Conservation (phyloP, 169 alveolate species). For the Eimeria necatrix region DNA sequence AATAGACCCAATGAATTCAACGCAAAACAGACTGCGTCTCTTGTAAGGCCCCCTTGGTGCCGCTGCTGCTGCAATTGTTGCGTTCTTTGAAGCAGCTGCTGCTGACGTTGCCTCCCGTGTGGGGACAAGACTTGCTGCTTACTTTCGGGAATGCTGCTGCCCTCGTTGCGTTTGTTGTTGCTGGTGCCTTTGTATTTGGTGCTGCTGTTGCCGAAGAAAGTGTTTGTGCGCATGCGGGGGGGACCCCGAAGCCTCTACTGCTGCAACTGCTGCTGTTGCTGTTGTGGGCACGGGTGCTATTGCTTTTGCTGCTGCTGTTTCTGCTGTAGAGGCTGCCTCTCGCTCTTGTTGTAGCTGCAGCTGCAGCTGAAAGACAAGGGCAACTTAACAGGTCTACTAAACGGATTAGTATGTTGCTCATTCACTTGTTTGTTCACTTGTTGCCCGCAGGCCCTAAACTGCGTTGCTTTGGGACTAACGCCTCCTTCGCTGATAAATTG, state of each 20-base stretch:
- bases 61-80: background rate
- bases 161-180: too few species aligned
- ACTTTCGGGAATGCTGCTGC: too few species aligned
- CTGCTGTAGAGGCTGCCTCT: background rate
- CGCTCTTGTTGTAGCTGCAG: background rate
- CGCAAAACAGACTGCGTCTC: conserved; percentile 4
- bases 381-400: background rate
- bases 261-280: background rate
- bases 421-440: background rate
- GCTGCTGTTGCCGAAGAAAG: too few species aligned
- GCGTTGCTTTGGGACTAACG: background rate
- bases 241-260: background rate
- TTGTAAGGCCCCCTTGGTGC: background rate
- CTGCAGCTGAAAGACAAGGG: background rate
- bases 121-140: too few species aligned
- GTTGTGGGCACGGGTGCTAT: too few species aligned
- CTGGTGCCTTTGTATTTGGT: too few species aligned
- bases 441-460: background rate
- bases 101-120: too few species aligned
- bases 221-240: too few species aligned
- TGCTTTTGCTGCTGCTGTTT: background rate
- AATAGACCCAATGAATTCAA: background rate
- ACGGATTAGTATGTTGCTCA: too few species aligned
- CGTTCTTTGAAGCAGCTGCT: too few species aligned
- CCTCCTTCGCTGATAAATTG: background rate